Conservation (phyloP, 768 basidiomycete species). For the Lactarius sp. region DNA sequence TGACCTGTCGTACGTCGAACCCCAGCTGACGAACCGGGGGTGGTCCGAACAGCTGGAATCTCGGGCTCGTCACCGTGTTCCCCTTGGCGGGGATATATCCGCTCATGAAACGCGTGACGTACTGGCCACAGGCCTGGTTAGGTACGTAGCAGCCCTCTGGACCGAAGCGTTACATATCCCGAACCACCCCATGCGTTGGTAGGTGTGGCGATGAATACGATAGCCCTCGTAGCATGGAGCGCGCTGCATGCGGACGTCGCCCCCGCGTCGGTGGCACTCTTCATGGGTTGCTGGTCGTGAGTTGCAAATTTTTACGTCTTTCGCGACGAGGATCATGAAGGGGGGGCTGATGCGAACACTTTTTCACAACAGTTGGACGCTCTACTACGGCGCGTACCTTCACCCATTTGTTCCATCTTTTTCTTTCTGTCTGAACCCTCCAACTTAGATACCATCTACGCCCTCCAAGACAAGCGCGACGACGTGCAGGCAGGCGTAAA, state of each 20-base stretch:
- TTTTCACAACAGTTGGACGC: slow-evolving; percentile 15
- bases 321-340: not conserved
- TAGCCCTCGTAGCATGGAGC: slow-evolving; percentile 23
- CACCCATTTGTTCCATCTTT: not conserved
- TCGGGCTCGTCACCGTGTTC: slow-evolving; percentile 27
- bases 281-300: slow-evolving; percentile 8
- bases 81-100: slow-evolving; percentile 29
- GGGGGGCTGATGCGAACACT: not conserved
- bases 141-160: slow-evolving; percentile 19
- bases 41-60: slow-evolving; percentile 19
- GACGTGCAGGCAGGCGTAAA: slow-evolving; percentile 55
- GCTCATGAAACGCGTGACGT: slow-evolving; percentile 31
- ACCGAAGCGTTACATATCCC: not conserved
- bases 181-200: slow-evolving; percentile 3
- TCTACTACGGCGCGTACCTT: slow-evolving; percentile 22
- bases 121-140: slow-evolving; percentile 33
- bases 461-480: slow-evolving; percentile 56
- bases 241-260: not conserved
- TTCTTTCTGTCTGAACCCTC: slow-evolving; percentile 35
- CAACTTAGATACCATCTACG: slow-evolving; percentile 57
- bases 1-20: not conserved
- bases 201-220: slow-evolving; percentile 27
- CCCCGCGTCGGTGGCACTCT: not conserved
- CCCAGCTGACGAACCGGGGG: not conserved
- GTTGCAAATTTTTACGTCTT: not conserved